phyloP scores from a whole-genome alignment of 257 asterid species.

The Parsonsia alboflavescens region DNA sequence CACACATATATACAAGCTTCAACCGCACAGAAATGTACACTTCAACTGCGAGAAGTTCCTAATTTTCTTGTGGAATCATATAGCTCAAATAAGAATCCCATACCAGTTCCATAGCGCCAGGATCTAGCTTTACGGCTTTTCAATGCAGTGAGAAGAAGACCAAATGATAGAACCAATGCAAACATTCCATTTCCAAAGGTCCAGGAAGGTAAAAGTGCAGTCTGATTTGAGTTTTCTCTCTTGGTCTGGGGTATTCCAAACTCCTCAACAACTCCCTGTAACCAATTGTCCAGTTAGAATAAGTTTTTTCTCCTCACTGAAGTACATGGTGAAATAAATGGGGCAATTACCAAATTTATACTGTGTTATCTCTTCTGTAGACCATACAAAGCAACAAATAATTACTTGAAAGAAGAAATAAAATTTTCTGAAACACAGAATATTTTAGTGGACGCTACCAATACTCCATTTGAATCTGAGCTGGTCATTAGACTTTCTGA shows the following conservation, averaged over 20 bases:
- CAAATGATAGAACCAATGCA: conserved; percentile 84
- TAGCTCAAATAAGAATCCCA: background rate
- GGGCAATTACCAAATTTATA: background rate
- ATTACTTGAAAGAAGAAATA: background rate
- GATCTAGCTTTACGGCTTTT: conserved; percentile 89
- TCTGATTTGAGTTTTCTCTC: conserved; percentile 53
- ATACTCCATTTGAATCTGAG: background rate
- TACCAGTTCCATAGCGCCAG: conserved; percentile 97
- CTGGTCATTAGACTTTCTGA: background rate
- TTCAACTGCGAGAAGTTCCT: background rate
- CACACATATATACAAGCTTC: background rate
- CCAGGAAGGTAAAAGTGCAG: conserved; percentile 71
- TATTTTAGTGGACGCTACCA: background rate
- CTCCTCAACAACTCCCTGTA: conserved; percentile 93
- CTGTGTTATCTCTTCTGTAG: background rate
- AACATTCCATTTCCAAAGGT: conserved; percentile 97
- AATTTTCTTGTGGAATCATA: background rate
- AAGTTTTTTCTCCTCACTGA: background rate
- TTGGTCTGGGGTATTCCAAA: conserved; percentile 67
- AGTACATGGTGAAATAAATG: background rate
- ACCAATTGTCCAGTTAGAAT: background rate
- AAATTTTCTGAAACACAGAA: background rate
- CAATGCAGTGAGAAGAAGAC: conserved; percentile 82
- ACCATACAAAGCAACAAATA: background rate
- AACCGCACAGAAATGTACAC: background rate